phyloP scores from a whole-genome alignment of 73 alveolate species.

The Urostyla sp. region DNA sequence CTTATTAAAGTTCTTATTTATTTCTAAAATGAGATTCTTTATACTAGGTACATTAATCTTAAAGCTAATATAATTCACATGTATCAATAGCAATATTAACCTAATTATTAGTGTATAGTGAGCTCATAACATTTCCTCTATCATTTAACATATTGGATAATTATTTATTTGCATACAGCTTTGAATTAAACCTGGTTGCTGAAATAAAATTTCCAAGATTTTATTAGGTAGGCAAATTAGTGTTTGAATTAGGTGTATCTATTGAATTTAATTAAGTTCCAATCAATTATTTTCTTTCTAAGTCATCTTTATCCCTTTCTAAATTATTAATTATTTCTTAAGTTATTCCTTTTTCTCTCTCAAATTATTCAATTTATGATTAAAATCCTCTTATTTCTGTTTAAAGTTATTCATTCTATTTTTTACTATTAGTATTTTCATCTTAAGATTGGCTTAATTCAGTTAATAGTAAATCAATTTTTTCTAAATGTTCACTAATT shows the following conservation, averaged over 20 bases:
- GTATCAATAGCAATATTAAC: conserved; percentile 45
- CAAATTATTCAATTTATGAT: neutral
- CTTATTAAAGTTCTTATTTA: no score
- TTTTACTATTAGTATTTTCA: neutral
- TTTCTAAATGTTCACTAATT: neutral
- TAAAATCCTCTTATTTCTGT: conserved; percentile 1
- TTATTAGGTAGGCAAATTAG: neutral
- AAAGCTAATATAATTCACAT: neutral
- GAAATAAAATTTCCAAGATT: conserved; percentile 9
- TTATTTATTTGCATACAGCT: conserved; percentile 26
- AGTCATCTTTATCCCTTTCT: conserved; percentile 3
- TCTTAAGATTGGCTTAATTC: conserved; percentile 12
- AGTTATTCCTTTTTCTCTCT: neutral
- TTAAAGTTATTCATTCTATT: neutral
- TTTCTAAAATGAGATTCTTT: conserved; percentile 29
- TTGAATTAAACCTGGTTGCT: conserved; percentile 20
- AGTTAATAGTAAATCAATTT: conserved; percentile 1
- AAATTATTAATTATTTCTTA: neutral
- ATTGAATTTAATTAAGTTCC: neutral
- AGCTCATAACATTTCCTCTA: conserved; percentile 1
- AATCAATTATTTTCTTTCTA: neutral
- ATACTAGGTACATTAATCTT: neutral
- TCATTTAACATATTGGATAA: conserved; percentile 14
- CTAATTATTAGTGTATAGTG: neutral
- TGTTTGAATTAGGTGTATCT: neutral